phyloP scores from a whole-genome alignment of 2,329 filamentous ascomycete species.

The Akanthomyces dipterigenus region DNA sequence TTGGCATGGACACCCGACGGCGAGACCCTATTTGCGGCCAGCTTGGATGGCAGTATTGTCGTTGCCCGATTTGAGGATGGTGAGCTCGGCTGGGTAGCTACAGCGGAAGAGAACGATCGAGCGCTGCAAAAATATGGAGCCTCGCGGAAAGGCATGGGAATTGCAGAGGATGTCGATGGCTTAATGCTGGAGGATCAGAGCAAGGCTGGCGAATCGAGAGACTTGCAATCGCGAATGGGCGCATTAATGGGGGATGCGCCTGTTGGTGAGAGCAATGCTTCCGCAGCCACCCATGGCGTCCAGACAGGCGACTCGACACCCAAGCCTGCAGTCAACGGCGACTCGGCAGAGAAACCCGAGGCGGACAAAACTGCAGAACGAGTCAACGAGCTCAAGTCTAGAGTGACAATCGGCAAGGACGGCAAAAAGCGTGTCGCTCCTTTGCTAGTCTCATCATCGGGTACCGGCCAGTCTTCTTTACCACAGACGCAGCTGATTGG shows the following conservation, averaged over 20 bases:
- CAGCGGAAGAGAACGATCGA: conserved; percentile 83
- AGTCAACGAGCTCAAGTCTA: conserved; percentile 66
- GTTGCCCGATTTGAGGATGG: conserved; percentile 75
- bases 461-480: conserved; percentile 77
- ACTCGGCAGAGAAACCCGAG: conserved; percentile 26
- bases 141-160: conserved; percentile 79
- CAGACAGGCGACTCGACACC: conserved; percentile 33
- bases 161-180: conserved; percentile 87
- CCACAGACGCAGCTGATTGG: conserved; percentile 85
- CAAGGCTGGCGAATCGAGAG: conserved; percentile 83
- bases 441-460: conserved; percentile 82
- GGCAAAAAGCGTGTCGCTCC: conserved; percentile 95
- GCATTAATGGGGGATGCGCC: conserved; percentile 89
- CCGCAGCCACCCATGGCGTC: conserved; percentile 38
- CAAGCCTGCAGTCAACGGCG: conserved; percentile 34
- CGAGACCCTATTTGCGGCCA: conserved; percentile 76
- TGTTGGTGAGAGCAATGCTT: conserved; percentile 47
- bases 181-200: conserved; percentile 83
- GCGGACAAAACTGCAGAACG: conserved; percentile 46
- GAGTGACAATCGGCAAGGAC: conserved; percentile 92
- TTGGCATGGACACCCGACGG: conserved; percentile 92
- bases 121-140: conserved; percentile 88
- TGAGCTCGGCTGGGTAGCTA: conserved; percentile 84
- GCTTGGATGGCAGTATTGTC: conserved; percentile 83
- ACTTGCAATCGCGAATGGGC: conserved; percentile 92